Conservation (phyloP, 2,329 filamentous ascomycete genomes). For the Biscogniauxia mediterranea region DNA sequence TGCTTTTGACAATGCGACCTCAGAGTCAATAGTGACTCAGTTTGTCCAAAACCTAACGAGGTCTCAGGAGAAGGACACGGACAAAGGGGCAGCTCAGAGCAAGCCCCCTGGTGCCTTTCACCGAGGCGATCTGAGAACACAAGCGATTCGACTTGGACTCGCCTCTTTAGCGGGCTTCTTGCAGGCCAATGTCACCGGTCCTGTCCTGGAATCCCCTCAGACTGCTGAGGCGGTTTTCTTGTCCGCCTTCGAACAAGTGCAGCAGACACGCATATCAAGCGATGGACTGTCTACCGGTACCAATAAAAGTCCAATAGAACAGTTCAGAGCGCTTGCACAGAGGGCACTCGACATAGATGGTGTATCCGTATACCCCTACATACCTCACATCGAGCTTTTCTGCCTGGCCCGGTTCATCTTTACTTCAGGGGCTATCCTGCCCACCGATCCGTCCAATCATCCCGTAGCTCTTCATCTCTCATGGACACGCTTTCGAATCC, state of each 20-base stretch:
- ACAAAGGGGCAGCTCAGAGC: constrained; percentile 1
- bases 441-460: constrained; percentile 23
- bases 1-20: constrained; percentile 13
- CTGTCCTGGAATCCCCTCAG: constrained; percentile 49
- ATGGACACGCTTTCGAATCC: constrained; percentile 69
- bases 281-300: neutral
- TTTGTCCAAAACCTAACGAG: constrained; percentile 15
- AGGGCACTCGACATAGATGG: constrained; percentile 74
- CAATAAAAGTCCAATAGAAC: constrained; percentile 14
- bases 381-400: constrained; percentile 81
- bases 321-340: constrained; percentile 50
- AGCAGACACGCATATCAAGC: neutral
- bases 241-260: constrained; percentile 30
- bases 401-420: constrained; percentile 63
- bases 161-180: constrained; percentile 68
- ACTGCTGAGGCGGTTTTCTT: constrained; percentile 29
- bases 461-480: constrained; percentile 38
- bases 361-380: constrained; percentile 79
- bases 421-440: constrained; percentile 33
- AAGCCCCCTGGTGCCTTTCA: neutral
- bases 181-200: constrained; percentile 74
- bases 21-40: constrained; percentile 15
- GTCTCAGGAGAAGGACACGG: neutral
- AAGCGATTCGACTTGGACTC: constrained; percentile 47
- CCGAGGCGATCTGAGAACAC: neutral